Percentiles rank a stretch among this genome's conserved stretches.
These are phyloP conservation scores for Cucurbita argyrosperma DNA, from an alignment of 306 rosid genomes.

Conservation along the genomic window DNA sequence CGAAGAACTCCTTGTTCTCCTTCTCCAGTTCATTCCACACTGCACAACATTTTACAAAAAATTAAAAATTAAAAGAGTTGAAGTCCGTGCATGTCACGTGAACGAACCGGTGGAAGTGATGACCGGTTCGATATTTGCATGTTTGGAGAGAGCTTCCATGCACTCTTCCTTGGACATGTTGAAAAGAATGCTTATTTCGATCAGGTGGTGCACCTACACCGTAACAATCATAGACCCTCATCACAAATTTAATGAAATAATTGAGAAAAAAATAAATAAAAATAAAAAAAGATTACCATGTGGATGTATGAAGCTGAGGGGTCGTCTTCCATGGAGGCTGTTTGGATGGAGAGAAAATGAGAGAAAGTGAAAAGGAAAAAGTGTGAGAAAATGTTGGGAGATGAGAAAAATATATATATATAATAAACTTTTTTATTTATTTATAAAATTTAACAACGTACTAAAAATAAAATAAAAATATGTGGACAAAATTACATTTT, in stretches of 20 bases:
- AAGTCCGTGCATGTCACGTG: slow-evolving; percentile 1
- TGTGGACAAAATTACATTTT: no score
- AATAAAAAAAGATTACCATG: slow-evolving; percentile 26
- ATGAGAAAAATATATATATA: neutral
- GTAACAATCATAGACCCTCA: neutral
- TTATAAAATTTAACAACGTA: no score
- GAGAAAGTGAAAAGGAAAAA: neutral
- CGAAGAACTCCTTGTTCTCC: slow-evolving; percentile 87
- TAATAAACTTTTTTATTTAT: no score
- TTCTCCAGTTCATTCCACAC: slow-evolving; percentile 94
- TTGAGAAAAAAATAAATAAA: neutral
- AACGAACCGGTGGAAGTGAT: slow-evolving; percentile 77
- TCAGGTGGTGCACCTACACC: slow-evolving; percentile 45
- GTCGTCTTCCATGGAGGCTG: slow-evolving; percentile 30
- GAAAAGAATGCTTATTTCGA: slow-evolving; percentile 83
- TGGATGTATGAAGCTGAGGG: slow-evolving; percentile 76
- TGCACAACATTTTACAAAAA: slow-evolving; percentile 9
- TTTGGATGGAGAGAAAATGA: neutral
- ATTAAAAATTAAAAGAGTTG: no score
- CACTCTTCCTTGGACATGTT: slow-evolving; percentile 88
- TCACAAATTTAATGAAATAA: neutral
- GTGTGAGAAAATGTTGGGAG: neutral
- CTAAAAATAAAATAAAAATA: neutral
- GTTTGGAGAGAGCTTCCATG: slow-evolving; percentile 89
- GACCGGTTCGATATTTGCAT: slow-evolving; percentile 70